Percentiles rank a stretch among this genome's conserved stretches.
Evolutionary conservation across 345 rosid genomes (phyloP).

Genomic region (Aquilaria sinensis): DNA sequence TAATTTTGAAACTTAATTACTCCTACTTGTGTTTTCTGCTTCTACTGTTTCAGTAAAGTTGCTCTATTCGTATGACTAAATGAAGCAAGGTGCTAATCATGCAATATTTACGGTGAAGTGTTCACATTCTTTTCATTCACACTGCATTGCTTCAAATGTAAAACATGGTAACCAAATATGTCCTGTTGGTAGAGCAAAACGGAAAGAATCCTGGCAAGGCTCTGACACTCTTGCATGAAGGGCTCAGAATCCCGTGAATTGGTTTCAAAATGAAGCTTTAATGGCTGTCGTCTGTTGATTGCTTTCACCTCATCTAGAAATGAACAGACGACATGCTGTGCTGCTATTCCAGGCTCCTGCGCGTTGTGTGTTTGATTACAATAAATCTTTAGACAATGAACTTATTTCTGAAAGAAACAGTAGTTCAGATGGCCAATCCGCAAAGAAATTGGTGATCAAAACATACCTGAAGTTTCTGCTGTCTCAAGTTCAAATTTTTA

Average conservation of each 20-base stretch:
- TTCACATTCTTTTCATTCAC: conserved; percentile 91
- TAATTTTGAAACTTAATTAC: background rate
- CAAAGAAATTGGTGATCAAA: conserved; percentile 45
- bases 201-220: conserved; percentile 94
- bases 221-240: conserved; percentile 41
- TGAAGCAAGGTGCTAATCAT: conserved; percentile 82
- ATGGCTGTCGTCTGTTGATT: conserved; percentile 43
- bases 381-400: conserved; percentile 59
- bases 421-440: conserved; percentile 20
- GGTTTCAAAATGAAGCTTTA: conserved; percentile 53
- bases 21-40: background rate
- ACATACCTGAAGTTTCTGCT: conserved; percentile 68
- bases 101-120: conserved; percentile 95
- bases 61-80: conserved; percentile 85
- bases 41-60: conserved; percentile 44
- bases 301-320: conserved; percentile 51
- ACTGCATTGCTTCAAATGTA: conserved; percentile 86
- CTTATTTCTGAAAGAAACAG: conserved; percentile 26
- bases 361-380: conserved; percentile 62
- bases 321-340: conserved; percentile 40
- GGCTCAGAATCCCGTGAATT: conserved; percentile 25
- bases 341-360: conserved; percentile 59
- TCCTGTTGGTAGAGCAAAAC: conserved; percentile 83
- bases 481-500: conserved; percentile 36
- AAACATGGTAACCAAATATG: conserved; percentile 82